phyloP scores from a whole-genome alignment of 1,284 basidiomycete genomes.

The Ustilago curta region DNA sequence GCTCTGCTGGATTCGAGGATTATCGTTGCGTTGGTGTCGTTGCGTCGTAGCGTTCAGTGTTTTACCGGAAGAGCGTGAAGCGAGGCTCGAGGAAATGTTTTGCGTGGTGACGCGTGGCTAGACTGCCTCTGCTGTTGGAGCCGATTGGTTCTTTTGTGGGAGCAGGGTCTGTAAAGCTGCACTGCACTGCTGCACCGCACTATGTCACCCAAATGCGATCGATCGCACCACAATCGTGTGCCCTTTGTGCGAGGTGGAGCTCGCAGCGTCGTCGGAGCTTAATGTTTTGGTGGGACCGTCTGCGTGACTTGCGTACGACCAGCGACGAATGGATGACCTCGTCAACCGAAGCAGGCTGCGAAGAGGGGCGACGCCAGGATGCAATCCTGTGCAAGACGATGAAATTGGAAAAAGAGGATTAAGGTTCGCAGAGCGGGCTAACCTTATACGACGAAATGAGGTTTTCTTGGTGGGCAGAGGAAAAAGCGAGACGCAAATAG shows the following conservation, averaged over 20 bases:
- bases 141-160: neutral
- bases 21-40: neutral
- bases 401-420: slow-evolving; percentile 7
- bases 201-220: slow-evolving; percentile 2
- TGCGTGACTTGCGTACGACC: neutral
- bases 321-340: neutral
- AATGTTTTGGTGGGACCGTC: slow-evolving; percentile 28
- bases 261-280: neutral
- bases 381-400: slow-evolving; percentile 5
- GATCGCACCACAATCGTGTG: neutral
- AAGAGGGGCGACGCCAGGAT: neutral
- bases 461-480: slow-evolving; percentile 17
- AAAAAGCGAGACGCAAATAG: neutral
- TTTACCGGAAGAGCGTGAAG: no score
- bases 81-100: no score
- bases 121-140: neutral
- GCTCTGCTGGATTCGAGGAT: neutral
- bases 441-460: slow-evolving; percentile 44
- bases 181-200: slow-evolving; percentile 3
- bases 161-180: neutral
- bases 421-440: slow-evolving; percentile 36
- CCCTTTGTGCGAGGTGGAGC: slow-evolving; percentile 3
- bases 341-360: slow-evolving; percentile 9
- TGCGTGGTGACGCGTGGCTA: no score
- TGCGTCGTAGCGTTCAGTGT: no score